phyloP scores from a whole-genome alignment of 768 basidiomycete species.

The Symmetrospora coprosmae region DNA sequence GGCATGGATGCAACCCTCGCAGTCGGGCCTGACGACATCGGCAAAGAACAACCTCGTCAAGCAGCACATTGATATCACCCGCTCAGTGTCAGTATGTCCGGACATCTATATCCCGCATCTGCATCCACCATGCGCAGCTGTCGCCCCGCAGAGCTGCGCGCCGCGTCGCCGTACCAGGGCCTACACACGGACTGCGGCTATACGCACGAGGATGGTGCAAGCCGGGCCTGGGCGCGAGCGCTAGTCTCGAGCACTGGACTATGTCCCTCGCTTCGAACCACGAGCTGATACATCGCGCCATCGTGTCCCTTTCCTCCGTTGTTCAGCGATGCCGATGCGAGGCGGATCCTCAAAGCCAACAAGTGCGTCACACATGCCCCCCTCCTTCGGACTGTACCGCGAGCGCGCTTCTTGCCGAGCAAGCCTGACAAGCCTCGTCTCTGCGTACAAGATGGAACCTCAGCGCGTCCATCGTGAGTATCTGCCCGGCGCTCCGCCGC shows the following conservation, averaged over 20 bases:
- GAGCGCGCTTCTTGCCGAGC: not conserved
- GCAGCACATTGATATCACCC: slow-evolving; percentile 31
- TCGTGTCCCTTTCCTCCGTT: not conserved
- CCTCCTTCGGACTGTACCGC: not conserved
- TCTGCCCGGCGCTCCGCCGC: not conserved
- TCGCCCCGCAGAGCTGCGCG: too few relatives aligned
- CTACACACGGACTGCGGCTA: too few relatives aligned
- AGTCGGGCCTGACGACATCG: slow-evolving; percentile 21
- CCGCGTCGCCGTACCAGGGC: not conserved
- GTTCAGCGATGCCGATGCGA: slow-evolving; percentile 18
- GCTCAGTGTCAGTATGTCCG: slow-evolving; percentile 22
- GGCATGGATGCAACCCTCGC: too few relatives aligned
- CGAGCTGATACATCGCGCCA: not conserved
- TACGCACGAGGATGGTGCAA: too few relatives aligned
- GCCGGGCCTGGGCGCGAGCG: too few relatives aligned
- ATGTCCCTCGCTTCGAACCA: too few relatives aligned
- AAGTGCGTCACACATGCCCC: slow-evolving; percentile 5
- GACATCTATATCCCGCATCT: not conserved
- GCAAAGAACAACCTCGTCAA: slow-evolving; percentile 26
- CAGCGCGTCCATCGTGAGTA: slow-evolving; percentile 18
- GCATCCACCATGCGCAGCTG: too few relatives aligned
- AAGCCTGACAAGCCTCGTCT: not conserved
- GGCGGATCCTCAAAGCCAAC: slow-evolving; percentile 21
- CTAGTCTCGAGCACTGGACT: too few relatives aligned
- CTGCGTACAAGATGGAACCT: not conserved